Evolutionary conservation across 140 eudicot genomes (phyloP).

Genomic region (Anethum foeniculum): DNA sequence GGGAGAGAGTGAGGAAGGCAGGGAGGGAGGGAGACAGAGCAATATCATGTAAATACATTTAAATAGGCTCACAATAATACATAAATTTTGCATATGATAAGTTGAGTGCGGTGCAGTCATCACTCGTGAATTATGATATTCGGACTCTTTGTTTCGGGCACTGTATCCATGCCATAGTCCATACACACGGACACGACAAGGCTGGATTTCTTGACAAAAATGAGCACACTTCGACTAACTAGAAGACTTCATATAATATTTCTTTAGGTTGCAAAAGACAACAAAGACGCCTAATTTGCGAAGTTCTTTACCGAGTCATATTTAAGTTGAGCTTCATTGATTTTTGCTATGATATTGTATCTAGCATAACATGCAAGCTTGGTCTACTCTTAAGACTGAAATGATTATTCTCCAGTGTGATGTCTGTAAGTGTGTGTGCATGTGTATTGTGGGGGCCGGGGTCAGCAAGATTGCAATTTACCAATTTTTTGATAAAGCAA

Average conservation of each 20-base stretch:
- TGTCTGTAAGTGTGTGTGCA: neutral
- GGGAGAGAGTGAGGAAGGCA: neutral
- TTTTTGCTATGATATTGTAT: neutral
- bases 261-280: neutral
- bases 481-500: slow-evolving; percentile 66
- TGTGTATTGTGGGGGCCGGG: neutral
- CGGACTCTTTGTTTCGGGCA: neutral
- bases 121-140: neutral
- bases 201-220: neutral
- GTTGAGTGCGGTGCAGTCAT: neutral
- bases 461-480: slow-evolving; percentile 8
- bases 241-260: neutral
- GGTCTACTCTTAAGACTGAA: neutral
- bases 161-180: neutral
- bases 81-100: neutral
- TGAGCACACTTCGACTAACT: neutral
- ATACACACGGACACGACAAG: neutral
- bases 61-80: neutral
- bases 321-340: neutral
- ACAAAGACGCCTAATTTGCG: neutral
- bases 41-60: neutral
- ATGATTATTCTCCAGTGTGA: neutral
- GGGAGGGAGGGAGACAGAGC: neutral
- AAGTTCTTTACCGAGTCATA: neutral
- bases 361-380: neutral